Evolutionary conservation across 805 yeast species (phyloP).

Genomic region (Saccharomycopsis lassenensis): DNA sequence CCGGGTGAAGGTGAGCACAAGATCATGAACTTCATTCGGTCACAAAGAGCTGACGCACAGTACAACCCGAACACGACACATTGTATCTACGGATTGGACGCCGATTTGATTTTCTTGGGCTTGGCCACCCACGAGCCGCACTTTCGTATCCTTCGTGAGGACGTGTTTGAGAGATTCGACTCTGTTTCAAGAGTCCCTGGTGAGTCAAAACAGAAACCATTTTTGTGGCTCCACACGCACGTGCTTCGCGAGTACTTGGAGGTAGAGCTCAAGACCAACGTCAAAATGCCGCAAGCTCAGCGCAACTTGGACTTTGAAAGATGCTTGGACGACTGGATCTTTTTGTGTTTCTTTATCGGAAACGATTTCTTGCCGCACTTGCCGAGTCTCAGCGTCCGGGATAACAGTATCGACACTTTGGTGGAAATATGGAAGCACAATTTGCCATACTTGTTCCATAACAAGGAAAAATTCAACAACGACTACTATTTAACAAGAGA

Average conservation of each 20-base stretch:
- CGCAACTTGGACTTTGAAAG: slow-evolving; percentile 82
- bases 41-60: slow-evolving; percentile 77
- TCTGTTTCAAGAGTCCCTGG: too few relatives aligned
- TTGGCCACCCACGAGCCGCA: slow-evolving; percentile 98
- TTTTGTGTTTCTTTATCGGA: slow-evolving; percentile 97
- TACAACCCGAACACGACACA: slow-evolving; percentile 92
- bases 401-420: slow-evolving; percentile 78
- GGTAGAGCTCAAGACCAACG: slow-evolving; percentile 43
- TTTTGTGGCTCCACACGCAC: slow-evolving; percentile 86
- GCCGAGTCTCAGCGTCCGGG: slow-evolving; percentile 91
- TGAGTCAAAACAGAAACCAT: slow-evolving; percentile 71
- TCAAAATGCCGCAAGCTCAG: slow-evolving; percentile 50
- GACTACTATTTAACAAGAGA: slow-evolving; percentile 80
- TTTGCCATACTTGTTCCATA: slow-evolving; percentile 33
- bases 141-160: slow-evolving; percentile 87
- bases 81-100: slow-evolving; percentile 94
- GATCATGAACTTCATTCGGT: slow-evolving; percentile 89
- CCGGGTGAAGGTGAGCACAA: slow-evolving; percentile 99
- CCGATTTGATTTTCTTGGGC: slow-evolving; percentile 92
- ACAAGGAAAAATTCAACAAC: slow-evolving; percentile 23
- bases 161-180: slow-evolving; percentile 75
- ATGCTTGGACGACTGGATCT: slow-evolving; percentile 98
- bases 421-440: slow-evolving; percentile 74
- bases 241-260: slow-evolving; percentile 81
- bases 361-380: slow-evolving; percentile 96